Percentiles rank a stretch among this genome's conserved stretches.
Evolutionary conservation across 148 eudicot species (phyloP).

Genomic region (Hydrangea macrophylla): DNA sequence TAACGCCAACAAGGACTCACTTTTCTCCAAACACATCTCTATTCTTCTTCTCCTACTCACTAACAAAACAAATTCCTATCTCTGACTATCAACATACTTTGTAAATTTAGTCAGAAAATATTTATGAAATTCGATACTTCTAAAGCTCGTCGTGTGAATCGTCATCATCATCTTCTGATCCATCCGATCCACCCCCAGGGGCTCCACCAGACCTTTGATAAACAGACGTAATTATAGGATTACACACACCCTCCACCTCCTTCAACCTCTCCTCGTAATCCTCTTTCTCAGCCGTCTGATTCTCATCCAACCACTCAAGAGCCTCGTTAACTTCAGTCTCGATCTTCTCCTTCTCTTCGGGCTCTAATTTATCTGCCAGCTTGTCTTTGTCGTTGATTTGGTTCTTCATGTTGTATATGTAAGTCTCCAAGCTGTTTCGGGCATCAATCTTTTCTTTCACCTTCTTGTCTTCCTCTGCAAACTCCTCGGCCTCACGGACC

Average conservation of each 20-base stretch:
- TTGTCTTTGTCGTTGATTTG: conserved; percentile 52
- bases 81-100: not conserved
- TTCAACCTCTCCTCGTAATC: conserved; percentile 62
- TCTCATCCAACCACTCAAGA: conserved; percentile 65
- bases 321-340: conserved; percentile 64
- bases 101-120: not conserved
- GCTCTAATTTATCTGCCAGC: conserved; percentile 53
- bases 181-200: conserved; percentile 25
- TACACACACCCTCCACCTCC: conserved; percentile 71
- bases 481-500: conserved; percentile 58
- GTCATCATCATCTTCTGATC: conserved; percentile 28
- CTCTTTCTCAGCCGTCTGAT: conserved; percentile 58
- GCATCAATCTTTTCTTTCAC: conserved; percentile 58
- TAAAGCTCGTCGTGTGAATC: conserved; percentile 56
- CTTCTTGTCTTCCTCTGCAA: conserved; percentile 65
- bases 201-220: conserved; percentile 64
- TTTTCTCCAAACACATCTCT: too few species aligned
- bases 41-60: too few species aligned
- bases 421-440: conserved; percentile 58
- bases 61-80: too few species aligned
- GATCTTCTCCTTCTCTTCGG: conserved; percentile 63
- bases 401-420: conserved; percentile 67
- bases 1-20: too few species aligned
- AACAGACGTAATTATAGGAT: conserved; percentile 54
- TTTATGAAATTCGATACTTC: not conserved